Evolutionary conservation across 768 basidiomycete species (phyloP), one percentile per base, ranked within the genome.

Genomic region (Lactarius sp.): DNA sequence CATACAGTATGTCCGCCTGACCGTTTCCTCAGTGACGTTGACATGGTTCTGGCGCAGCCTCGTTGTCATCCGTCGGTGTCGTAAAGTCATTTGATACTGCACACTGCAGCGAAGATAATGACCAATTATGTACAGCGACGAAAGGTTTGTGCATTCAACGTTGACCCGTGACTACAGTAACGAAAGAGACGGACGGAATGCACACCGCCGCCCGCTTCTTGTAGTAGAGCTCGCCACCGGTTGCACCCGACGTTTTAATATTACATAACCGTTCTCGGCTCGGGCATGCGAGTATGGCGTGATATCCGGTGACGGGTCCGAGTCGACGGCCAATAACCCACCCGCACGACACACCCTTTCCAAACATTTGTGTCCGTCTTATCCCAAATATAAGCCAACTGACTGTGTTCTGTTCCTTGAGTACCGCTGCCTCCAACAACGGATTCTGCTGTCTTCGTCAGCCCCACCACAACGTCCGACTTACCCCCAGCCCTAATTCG

Each of bases 401-500:
- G 46, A 13, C 36, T 31, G 16, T 8, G 4, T n/a, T n/a, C 8
- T 4, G 5, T 37, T 22, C 22, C 12, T 7, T 46, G 18, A 3
- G 33, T 12, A 42, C 36, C 16, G 7, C 13, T 37, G 27, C 20
- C 10, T n/a, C 16, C 9, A 33, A 49, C 16, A 33, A 54, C 60
- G 64, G 53, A 57, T 6, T 20, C 27, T 12, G 8, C 56, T 13
- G 12, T 47, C 56, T 58, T 51, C 27, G 13, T 50, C 5, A 37
- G 20, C 59, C 50, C 64, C 59, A 56, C 65, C 51, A 7, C 42
- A 14, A 36, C 61, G 2, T 56, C 62, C 47, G 61, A 64, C 31
- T 42, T 49, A 12, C n/a, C 14, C 14, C 54, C 58, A 16, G 37
- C 42, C 49, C 55, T 46, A 5, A 54, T 27, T 42, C 27, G 59